phyloP scores from a whole-genome alignment of 345 rosid genomes.

The Toxicodendron radicans region DNA sequence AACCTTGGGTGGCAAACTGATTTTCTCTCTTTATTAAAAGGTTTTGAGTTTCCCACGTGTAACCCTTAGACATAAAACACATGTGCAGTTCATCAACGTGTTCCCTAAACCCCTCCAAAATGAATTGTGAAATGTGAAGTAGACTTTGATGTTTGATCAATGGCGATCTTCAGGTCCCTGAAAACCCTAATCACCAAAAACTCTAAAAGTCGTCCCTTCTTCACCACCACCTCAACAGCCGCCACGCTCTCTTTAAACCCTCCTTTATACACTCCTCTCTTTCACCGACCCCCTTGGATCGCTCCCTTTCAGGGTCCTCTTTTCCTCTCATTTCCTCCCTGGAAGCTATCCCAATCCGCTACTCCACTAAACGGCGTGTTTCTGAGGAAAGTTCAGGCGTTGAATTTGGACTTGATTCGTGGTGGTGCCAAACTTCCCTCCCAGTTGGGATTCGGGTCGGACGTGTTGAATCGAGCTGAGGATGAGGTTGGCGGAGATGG shows the following conservation, averaged over 20 bases:
- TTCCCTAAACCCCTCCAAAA: background rate
- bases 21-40: no score
- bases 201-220: slow-evolving; percentile 37
- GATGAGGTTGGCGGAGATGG: slow-evolving; percentile 21
- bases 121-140: background rate
- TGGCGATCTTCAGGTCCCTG: slow-evolving; percentile 61
- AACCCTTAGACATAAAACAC: background rate
- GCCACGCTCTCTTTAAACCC: slow-evolving; percentile 25
- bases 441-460: slow-evolving; percentile 28
- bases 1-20: no score
- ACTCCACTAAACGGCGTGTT: slow-evolving; percentile 61
- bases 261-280: slow-evolving; percentile 26
- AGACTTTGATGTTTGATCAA: slow-evolving; percentile 26
- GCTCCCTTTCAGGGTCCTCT: slow-evolving; percentile 73
- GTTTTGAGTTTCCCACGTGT: background rate
- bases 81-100: background rate
- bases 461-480: slow-evolving; percentile 23
- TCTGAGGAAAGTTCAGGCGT: slow-evolving; percentile 53
- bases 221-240: slow-evolving; percentile 32
- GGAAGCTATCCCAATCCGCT: slow-evolving; percentile 87
- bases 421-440: slow-evolving; percentile 32
- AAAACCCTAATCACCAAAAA: slow-evolving; percentile 33
- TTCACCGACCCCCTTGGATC: slow-evolving; percentile 52
- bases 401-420: slow-evolving; percentile 51
- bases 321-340: slow-evolving; percentile 72